Base-by-base conservation (phyloP, 2,329 filamentous ascomycete species). In the Fusarium xyrophilum region DNA sequence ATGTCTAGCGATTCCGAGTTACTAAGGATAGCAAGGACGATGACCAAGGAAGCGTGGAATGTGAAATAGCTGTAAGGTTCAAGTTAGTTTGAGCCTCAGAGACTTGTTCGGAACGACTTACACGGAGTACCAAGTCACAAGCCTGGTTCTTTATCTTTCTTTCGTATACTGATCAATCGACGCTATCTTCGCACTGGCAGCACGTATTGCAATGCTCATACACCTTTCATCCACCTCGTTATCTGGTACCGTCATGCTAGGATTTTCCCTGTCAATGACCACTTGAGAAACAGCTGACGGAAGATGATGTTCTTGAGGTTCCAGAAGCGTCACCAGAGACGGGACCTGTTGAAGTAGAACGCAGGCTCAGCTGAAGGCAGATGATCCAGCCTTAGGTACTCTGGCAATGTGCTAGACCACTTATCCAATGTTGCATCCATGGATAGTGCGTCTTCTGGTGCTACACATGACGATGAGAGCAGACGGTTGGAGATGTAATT, bases 21-120 rank as follows among this genome's bases (percentile, higher is more conserved):
- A 3, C 43, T 47, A 6, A 47, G 43, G 7, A 47, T 47, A 32
- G 43, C 27, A 9, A 47, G 43, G 27, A 30, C 12, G 10, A 47
- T 47, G 27, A 47, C 43, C 11, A 47, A 30, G 7, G 43, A 47
- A 47, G 43, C 43, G 43, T 47, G 43, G n/a, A 47, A 47, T 17
- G 43, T 47, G 14, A 47, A 47, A 23, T 47, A 47, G 27, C 35
- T 36, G 11, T 6, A n/a, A 6, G 33, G 5, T 9, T 35, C 2
- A 35, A 35, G 32, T 35, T 17, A 35, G 8, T 17, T 5, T 17
- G 17, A 3, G 3, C 5, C 4, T 5, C 10, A 3, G 15, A 35
- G 19, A 21, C 17, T 11, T n/a, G 19, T 46, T 14, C 0, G 5
- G n/a, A 3, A 12, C 2, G 7, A 30, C 43, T 47, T 10, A 47